phyloP scores from a whole-genome alignment of 78 protist genomes.

The Corallochytrium limacisporum region DNA sequence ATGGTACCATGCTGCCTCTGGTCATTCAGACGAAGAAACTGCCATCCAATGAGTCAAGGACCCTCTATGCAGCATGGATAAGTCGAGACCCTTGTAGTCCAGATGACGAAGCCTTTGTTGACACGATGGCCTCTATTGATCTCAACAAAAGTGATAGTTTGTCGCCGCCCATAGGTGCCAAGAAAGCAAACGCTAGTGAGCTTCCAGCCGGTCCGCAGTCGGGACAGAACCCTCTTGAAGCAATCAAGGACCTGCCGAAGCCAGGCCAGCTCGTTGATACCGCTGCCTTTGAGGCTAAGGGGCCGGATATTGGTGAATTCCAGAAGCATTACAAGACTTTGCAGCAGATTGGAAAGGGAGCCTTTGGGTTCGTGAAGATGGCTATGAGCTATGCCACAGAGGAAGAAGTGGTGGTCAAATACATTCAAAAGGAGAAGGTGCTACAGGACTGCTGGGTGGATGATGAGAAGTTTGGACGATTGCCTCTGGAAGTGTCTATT shows the following conservation, averaged over 20 bases:
- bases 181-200: background rate
- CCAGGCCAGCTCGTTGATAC: background rate
- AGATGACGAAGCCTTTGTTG: too few relatives aligned
- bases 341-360: conserved; percentile 3
- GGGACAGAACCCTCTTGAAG: too few relatives aligned
- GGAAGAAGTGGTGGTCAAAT: conserved; percentile 1
- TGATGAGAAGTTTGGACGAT: background rate
- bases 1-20: too few relatives aligned
- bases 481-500: background rate
- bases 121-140: too few relatives aligned
- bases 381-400: background rate
- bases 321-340: background rate
- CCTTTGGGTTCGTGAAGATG: conserved; percentile 4
- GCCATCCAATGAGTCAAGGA: too few relatives aligned
- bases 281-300: background rate
- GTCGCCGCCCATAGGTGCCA: background rate
- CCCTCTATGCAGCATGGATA: too few relatives aligned
- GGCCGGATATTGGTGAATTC: background rate
- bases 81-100: too few relatives aligned
- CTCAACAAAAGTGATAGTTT: too few relatives aligned
- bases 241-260: background rate
- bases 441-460: background rate
- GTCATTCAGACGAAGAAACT: too few relatives aligned
- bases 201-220: too few relatives aligned
- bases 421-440: background rate